phyloP scores from a whole-genome alignment of 2,329 filamentous ascomycete species.

The Venturia carpophila region DNA sequence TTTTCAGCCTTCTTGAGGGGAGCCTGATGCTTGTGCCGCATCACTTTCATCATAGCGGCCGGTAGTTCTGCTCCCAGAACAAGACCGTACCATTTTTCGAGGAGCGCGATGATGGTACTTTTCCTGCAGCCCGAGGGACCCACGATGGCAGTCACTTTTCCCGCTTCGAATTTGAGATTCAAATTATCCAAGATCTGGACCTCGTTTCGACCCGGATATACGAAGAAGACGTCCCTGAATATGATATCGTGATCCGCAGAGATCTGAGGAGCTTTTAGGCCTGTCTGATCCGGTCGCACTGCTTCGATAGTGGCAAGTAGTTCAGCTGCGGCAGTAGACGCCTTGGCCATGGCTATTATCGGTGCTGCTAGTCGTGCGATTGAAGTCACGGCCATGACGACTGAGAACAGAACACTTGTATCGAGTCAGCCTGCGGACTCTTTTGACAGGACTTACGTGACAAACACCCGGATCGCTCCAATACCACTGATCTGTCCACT shows the following conservation, averaged over 20 bases:
- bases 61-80: background rate
- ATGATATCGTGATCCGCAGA: conserved; percentile 29
- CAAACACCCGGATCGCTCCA: conserved; percentile 30
- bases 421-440: background rate
- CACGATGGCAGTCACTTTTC: conserved; percentile 66
- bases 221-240: conserved; percentile 31
- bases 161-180: conserved; percentile 50
- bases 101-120: conserved; percentile 62
- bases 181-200: conserved; percentile 56
- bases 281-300: conserved; percentile 25
- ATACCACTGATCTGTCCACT: conserved; percentile 28
- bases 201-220: conserved; percentile 45
- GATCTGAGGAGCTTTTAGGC: conserved; percentile 30
- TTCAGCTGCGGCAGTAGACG: conserved; percentile 30
- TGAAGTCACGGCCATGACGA: conserved; percentile 32
- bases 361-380: conserved; percentile 28
- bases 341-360: conserved; percentile 30
- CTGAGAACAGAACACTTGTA: conserved; percentile 31
- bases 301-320: conserved; percentile 33
- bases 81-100: conserved; percentile 67
- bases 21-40: background rate
- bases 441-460: background rate
- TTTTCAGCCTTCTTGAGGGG: background rate
- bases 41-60: background rate
- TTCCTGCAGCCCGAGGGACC: conserved; percentile 67